phyloP scores from a whole-genome alignment of 345 rosid species.

The Bruguiera gymnorhiza region DNA sequence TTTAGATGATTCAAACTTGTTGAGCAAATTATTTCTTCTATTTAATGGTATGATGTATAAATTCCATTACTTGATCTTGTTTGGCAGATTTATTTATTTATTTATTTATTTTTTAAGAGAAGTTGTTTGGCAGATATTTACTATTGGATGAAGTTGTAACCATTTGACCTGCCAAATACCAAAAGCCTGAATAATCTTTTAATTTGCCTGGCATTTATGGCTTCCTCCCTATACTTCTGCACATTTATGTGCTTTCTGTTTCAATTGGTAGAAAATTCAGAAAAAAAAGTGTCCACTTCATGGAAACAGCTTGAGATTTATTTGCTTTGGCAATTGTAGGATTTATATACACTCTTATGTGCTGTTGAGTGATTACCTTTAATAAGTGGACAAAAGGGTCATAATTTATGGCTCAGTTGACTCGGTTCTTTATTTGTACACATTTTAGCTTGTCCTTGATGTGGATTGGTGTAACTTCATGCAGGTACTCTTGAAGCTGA shows the following conservation, averaged over 20 bases:
- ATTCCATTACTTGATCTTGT: slow-evolving; percentile 3
- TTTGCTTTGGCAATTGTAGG: no score
- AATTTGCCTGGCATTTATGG: background rate
- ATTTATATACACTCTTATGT: no score
- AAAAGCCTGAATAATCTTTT: background rate
- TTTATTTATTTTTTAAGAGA: no score
- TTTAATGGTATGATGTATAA: slow-evolving; percentile 64
- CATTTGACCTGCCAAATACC: background rate
- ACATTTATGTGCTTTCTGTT: no score
- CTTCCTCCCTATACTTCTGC: no score
- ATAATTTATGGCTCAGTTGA: no score
- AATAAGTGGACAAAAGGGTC: no score
- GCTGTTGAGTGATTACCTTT: no score
- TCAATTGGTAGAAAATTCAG: no score
- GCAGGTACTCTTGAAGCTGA: slow-evolving; percentile 64
- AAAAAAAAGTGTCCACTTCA: no score
- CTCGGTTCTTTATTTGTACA: background rate
- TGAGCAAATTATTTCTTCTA: slow-evolving; percentile 59
- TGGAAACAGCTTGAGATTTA: no score
- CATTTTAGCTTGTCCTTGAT: background rate
- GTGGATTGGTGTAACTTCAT: slow-evolving; percentile 11
- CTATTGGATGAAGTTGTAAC: no score
- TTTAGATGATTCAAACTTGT: slow-evolving; percentile 72
- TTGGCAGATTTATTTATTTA: background rate
- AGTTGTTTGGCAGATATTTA: background rate